Conservation (phyloP, 2,329 filamentous ascomycete species). For the Talaromyces sp. region DNA sequence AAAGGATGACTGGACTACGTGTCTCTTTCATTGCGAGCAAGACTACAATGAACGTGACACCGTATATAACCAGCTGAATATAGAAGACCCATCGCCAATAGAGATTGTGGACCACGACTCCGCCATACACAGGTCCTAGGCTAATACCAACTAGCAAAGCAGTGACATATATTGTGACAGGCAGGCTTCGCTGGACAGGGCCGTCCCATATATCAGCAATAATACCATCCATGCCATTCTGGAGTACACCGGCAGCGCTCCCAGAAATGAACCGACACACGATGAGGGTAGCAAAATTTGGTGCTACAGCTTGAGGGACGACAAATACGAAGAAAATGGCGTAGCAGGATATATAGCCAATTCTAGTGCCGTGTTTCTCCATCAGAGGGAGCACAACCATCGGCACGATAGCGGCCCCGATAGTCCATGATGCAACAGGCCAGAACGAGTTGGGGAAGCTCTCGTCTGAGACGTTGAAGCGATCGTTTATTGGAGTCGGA, state of each 20-base stretch:
- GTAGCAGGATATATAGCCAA: slow-evolving; percentile 37
- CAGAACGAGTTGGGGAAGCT: slow-evolving; percentile 29
- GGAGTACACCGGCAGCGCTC: slow-evolving; percentile 35
- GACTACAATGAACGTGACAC: neutral
- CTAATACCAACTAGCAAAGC: slow-evolving; percentile 38
- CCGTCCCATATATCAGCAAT: slow-evolving; percentile 30
- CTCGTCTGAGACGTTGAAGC: slow-evolving; percentile 25
- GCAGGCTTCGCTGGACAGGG: slow-evolving; percentile 31
- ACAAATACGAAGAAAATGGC: slow-evolving; percentile 38
- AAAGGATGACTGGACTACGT: neutral
- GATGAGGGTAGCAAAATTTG: slow-evolving; percentile 43
- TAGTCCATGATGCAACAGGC: slow-evolving; percentile 29
- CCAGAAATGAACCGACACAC: slow-evolving; percentile 43
- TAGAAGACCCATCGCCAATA: slow-evolving; percentile 38
- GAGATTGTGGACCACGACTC: slow-evolving; percentile 24
- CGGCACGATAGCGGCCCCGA: slow-evolving; percentile 25
- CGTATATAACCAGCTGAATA: slow-evolving; percentile 33
- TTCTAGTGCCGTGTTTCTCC: slow-evolving; percentile 39
- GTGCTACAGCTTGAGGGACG: slow-evolving; percentile 40
- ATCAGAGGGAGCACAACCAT: slow-evolving; percentile 29
- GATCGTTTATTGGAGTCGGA: slow-evolving; percentile 31
- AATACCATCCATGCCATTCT: slow-evolving; percentile 29
- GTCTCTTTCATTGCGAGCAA: neutral
- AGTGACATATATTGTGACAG: slow-evolving; percentile 40
- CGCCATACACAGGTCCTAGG: slow-evolving; percentile 43